These are phyloP conservation scores for Dinochytrium kinnereticum DNA, from an alignment of 371 early-diverging fungal genomes.

Conservation along the genomic window DNA sequence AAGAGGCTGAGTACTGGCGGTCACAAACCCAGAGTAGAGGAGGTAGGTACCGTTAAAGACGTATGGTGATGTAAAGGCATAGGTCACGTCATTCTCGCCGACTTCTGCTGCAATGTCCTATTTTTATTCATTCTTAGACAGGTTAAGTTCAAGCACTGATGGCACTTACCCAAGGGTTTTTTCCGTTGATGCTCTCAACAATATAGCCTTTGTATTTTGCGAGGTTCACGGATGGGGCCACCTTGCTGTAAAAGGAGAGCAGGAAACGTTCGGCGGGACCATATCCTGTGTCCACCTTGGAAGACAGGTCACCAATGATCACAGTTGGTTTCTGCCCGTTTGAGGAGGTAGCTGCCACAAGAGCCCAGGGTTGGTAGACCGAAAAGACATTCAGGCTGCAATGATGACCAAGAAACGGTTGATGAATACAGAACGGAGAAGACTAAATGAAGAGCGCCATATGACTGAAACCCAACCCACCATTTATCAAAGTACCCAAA, in stretches of 20 bases:
- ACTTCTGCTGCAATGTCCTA: too few species aligned
- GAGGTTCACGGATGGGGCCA: too few species aligned
- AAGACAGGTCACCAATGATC: background rate
- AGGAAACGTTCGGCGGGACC: background rate
- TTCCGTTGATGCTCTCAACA: background rate
- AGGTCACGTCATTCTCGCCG: background rate
- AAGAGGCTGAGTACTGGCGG: background rate
- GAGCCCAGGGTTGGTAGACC: background rate
- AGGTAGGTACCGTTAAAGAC: background rate
- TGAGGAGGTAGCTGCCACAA: background rate
- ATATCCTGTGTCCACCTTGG: background rate
- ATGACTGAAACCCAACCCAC: background rate
- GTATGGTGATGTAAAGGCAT: background rate
- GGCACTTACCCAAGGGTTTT: background rate
- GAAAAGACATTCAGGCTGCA: too few species aligned
- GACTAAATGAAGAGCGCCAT: too few species aligned
- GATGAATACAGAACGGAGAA: too few species aligned
- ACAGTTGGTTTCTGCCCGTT: background rate
- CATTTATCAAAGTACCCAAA: background rate
- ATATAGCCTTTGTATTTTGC: background rate
- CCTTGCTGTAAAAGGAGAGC: background rate
- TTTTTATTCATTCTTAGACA: too few species aligned
- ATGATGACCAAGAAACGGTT: too few species aligned
- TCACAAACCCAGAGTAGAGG: background rate
- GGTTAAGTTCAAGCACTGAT: too few species aligned